Evolutionary conservation across 2,329 filamentous ascomycete species (phyloP), one percentile per base, ranked within the genome.

Genomic region (Calonectria pseudoturangicola): DNA sequence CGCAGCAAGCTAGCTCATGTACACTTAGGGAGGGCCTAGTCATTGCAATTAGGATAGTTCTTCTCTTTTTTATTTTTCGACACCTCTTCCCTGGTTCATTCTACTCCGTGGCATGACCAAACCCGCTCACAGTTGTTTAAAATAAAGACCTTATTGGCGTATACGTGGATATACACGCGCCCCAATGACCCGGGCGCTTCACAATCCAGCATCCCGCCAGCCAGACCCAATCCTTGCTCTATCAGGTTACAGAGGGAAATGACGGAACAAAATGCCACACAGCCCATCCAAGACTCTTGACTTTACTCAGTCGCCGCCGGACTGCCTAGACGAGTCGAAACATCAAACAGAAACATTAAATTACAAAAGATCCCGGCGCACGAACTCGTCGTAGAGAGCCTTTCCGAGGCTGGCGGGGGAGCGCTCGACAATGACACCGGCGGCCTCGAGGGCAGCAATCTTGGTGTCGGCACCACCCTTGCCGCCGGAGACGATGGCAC

Each of bases 381-480:
- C 95, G 85, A 99, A 99, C 89, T 98, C 95, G 76, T 94, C 93
- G 84, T 97, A 95, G 82, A 99, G 90, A 73, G 95, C 93, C 92
- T 98, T 98, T 85, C 97, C 97, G 81, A 99, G 91, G 80, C 92
- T 87, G 79, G 97, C 97, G 77, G 97, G 96, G 82, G 95, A 98
- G 86, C 95, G 93, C 92, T 98, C 96, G 79, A 99, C 97, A 81
- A 98, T 92, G 81, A 98, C 97, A 85, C 97, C 97, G 75, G 97
- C 97, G 77, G 91, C 90, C 89, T 98, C 94, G 73, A 99, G 93
- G 74, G 97, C 97, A 82, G 93, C 90, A 87, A 99, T 99, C 93
- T 99, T 99, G 84, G 95, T 97, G 88, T 98, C 95, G 77, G 97
- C 97, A 84, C 95, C 97, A 83, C 97, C 97, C 92, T 98, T 98